These are phyloP conservation scores for Amanita molliuscula DNA, from an alignment of 768 basidiomycete species.

Conservation along the genomic window DNA sequence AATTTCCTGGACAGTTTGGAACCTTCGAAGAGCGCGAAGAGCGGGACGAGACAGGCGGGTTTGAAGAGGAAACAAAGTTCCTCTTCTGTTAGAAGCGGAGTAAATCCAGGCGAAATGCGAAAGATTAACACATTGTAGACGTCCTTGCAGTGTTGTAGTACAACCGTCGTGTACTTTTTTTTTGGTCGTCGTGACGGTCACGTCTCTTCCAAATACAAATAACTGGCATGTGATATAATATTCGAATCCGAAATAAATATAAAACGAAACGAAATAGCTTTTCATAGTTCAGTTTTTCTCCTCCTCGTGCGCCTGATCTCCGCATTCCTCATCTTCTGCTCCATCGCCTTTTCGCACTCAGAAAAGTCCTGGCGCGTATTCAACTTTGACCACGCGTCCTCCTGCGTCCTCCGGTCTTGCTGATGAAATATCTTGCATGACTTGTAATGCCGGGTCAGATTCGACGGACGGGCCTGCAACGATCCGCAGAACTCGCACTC, in stretches of 20 bases:
- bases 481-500: not conserved
- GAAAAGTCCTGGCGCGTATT: not conserved
- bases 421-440: not conserved
- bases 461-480: not conserved
- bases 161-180: too few species aligned
- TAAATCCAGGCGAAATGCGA: too few species aligned
- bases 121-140: too few species aligned
- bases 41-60: too few species aligned
- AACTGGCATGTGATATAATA: not conserved
- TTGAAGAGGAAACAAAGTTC: too few species aligned
- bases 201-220: not conserved
- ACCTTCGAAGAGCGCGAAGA: too few species aligned
- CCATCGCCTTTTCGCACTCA: not conserved
- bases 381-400: not conserved
- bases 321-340: not conserved
- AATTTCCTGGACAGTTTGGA: too few species aligned
- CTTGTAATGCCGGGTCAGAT: not conserved
- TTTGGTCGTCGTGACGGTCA: too few species aligned
- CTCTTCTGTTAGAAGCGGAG: too few species aligned
- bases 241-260: not conserved
- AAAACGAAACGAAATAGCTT: not conserved
- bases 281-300: too few species aligned
- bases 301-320: too few species aligned
- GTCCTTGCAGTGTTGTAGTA: too few species aligned
- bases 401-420: not conserved